A percentile compares a stretch with the other conserved stretches of the same genome.
phyloP scores from a whole-genome alignment of 495 filamentous ascomycete species.

The Trichoderma reesei region DNA sequence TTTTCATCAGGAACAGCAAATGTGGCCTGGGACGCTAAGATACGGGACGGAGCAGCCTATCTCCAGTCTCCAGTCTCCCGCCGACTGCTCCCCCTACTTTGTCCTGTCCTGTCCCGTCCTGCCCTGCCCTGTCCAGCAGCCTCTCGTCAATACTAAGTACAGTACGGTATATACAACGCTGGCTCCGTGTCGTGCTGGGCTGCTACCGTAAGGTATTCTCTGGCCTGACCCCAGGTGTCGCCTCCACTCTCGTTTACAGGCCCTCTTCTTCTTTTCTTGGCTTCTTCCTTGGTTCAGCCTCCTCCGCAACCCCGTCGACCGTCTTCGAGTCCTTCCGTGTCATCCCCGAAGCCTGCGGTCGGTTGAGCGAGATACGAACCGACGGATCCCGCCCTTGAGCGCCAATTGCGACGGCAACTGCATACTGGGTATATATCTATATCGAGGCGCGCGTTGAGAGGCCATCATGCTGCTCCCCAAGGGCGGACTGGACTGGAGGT shows the following conservation, averaged over 20 bases:
- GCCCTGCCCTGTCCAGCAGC: neutral
- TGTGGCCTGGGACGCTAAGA: neutral
- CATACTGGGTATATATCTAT: constrained; percentile 20
- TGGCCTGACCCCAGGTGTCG: neutral
- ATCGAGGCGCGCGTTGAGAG: constrained; percentile 19
- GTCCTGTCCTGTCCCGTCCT: neutral
- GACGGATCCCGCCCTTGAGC: neutral
- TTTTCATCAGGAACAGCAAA: constrained; percentile 1
- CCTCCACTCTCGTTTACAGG: constrained; percentile 7
- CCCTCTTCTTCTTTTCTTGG: neutral
- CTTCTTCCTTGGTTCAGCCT: neutral
- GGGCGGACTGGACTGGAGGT: constrained; percentile 88
- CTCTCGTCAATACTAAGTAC: neutral
- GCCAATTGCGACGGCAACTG: neutral
- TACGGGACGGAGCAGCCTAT: neutral
- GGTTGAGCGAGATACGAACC: constrained; percentile 13
- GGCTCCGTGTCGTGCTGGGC: neutral
- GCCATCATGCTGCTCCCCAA: constrained; percentile 61
- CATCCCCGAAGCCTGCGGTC: neutral
- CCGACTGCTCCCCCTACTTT: constrained; percentile 1
- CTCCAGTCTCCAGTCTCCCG: neutral
- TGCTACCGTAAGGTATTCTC: neutral
- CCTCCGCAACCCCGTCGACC: neutral
- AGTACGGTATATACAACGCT: neutral
- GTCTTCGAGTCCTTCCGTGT: neutral